Base-by-base conservation (phyloP, 129 eudicot species). In the Arctium lappa region DNA sequence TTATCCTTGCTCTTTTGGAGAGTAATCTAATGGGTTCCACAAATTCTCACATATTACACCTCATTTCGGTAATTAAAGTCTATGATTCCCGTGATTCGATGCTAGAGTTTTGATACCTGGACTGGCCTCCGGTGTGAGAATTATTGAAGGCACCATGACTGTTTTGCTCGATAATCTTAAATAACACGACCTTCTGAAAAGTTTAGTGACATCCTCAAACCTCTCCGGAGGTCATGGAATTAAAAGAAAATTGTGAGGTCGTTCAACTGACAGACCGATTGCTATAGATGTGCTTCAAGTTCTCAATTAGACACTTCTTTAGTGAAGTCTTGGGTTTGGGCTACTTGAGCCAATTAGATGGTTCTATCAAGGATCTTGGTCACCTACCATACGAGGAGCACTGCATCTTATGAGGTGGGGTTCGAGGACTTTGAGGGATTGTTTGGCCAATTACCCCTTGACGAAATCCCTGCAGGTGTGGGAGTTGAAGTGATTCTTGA, bases 401-500 rank as follows among this genome's bases (percentile, higher is more conserved):
- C 12, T 66, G 13, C 12, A 63, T 6, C 32, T 63, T 63, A 63
- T 22, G 5, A 63, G 33, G 65, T 15, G 27, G 70, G 70, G 34
- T 22, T 66, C 34, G 3, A 27, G 34, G 34, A 66, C 27, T 18
- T 66, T 27, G 34, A 34, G 71, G 32, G 71, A 22, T 66, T 66
- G 71, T 66, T 22, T 29, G 71, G 71, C 71, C 4, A 66, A 66
- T 66, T 29, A 18, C 15, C 71, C 15, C 71, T 66, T 10, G 8
- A 8, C 4, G 33, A 8, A 5, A 6, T 66, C 32, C 30, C 32
- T 22, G 10, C 4, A 29, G 33, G 33, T 2, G 71, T 66, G 71
- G 71, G 33, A 66, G 84, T 60, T 56, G 75, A 63, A 82, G 30
- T 60, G 48, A 18, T 30, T 42, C 36, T 42, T 82, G 7, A 76